phyloP scores from a whole-genome alignment of 139 green algal genomes.

The Ostreobium quekettii region DNA sequence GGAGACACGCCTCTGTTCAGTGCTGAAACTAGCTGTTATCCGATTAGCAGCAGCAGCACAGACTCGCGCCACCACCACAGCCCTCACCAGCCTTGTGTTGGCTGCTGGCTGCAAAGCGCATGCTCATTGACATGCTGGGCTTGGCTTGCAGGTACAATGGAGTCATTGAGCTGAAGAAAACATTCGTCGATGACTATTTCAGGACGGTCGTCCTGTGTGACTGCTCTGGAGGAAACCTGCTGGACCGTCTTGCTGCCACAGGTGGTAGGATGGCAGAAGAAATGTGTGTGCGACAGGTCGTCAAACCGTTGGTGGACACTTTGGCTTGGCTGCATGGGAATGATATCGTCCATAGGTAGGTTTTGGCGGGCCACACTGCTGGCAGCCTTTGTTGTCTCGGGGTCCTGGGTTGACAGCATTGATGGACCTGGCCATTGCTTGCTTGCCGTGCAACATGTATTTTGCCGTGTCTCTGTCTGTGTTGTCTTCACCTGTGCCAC shows the following conservation, averaged over 20 bases:
- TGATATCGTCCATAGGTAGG: conserved; percentile 34
- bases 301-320: conserved; percentile 26
- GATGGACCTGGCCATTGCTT: too few relatives aligned
- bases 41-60: too few relatives aligned
- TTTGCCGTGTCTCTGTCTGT: background rate
- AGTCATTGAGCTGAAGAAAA: conserved; percentile 1
- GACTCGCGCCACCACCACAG: too few relatives aligned
- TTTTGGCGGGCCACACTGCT: too few relatives aligned
- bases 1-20: too few relatives aligned
- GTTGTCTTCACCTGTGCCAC: background rate
- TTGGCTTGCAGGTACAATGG: conserved; percentile 6
- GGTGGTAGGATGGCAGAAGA: conserved; percentile 34
- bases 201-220: background rate
- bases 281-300: conserved; percentile 27
- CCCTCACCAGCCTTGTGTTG: too few relatives aligned
- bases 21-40: too few relatives aligned
- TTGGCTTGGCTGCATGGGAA: conserved; percentile 31
- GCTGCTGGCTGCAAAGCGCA: too few relatives aligned
- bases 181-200: conserved; percentile 10
- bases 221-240: conserved; percentile 31
- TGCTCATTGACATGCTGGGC: too few relatives aligned
- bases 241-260: conserved; percentile 33
- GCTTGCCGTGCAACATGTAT: too few relatives aligned
- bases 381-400: too few relatives aligned
- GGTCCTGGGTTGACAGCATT: too few relatives aligned